These are phyloP conservation scores for Aspergillus proliferans DNA, from an alignment of 2,329 filamentous ascomycete species.

Conservation along the genomic window DNA sequence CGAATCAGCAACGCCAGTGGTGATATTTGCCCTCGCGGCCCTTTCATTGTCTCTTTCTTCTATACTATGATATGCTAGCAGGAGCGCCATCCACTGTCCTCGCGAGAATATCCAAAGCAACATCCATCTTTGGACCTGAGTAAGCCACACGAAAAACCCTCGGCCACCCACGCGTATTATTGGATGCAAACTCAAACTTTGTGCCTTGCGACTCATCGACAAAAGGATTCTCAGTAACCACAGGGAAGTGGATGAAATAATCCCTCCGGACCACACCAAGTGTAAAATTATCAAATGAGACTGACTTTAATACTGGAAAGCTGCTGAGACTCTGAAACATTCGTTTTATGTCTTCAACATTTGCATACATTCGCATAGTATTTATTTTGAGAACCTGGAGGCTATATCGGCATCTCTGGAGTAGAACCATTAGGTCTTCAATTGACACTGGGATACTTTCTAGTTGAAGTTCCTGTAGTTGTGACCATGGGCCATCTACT, in stretches of 20 bases:
- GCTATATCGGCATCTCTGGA: neutral
- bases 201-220: neutral
- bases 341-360: neutral
- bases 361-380: neutral
- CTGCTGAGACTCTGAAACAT: too few relatives aligned
- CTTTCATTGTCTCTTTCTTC: too few relatives aligned
- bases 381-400: neutral
- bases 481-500: neutral
- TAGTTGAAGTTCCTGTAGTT: neutral
- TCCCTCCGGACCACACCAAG: neutral
- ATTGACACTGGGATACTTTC: neutral
- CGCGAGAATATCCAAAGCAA: neutral
- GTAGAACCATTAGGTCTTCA: neutral
- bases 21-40: too few relatives aligned
- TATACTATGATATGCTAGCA: too few relatives aligned
- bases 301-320: neutral
- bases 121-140: neutral
- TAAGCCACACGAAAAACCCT: neutral
- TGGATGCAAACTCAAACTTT: neutral
- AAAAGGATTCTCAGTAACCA: neutral
- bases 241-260: neutral
- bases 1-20: constrained; percentile 17
- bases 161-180: neutral
- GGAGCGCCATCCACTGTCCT: neutral
- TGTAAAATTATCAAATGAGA: neutral